These are phyloP conservation scores for Cryptococcus jaspeensis DNA, from an alignment of 1,284 basidiomycete genomes.

Conservation along the genomic window DNA sequence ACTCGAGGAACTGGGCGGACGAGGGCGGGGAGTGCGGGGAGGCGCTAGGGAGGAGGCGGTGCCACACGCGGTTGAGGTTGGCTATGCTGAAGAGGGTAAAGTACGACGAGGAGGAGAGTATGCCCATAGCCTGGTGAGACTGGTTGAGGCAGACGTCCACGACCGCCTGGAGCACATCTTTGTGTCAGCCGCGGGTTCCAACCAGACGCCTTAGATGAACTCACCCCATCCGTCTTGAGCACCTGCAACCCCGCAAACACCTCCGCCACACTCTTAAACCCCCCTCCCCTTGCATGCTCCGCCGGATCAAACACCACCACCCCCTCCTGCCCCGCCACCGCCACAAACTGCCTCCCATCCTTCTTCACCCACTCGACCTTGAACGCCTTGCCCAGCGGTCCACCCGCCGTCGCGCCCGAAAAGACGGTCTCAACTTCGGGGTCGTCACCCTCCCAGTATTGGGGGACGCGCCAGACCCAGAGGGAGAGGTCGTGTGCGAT, in stretches of 20 bases:
- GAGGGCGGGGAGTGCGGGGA: conserved; percentile 14
- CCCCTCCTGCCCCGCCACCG: conserved; percentile 37
- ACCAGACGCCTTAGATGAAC: conserved; percentile 2
- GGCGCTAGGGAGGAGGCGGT: conserved; percentile 35
- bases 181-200: not conserved
- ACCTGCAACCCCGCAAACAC: conserved; percentile 15
- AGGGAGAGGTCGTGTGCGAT: conserved; percentile 30
- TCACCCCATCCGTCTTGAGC: conserved; percentile 38
- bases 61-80: conserved; percentile 38
- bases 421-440: conserved; percentile 17
- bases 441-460: conserved; percentile 31
- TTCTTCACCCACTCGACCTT: conserved; percentile 39
- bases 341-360: conserved; percentile 27
- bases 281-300: not conserved
- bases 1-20: conserved; percentile 40
- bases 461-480: conserved; percentile 32
- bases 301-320: conserved; percentile 31
- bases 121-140: conserved; percentile 38
- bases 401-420: not conserved
- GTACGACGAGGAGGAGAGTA: conserved; percentile 31
- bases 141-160: conserved; percentile 43
- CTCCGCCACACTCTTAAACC: not conserved
- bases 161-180: conserved; percentile 16
- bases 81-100: conserved; percentile 37
- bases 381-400: conserved; percentile 20